Conservation (phyloP, 2,329 filamentous ascomycete species). For the Ophiostoma ips region DNA sequence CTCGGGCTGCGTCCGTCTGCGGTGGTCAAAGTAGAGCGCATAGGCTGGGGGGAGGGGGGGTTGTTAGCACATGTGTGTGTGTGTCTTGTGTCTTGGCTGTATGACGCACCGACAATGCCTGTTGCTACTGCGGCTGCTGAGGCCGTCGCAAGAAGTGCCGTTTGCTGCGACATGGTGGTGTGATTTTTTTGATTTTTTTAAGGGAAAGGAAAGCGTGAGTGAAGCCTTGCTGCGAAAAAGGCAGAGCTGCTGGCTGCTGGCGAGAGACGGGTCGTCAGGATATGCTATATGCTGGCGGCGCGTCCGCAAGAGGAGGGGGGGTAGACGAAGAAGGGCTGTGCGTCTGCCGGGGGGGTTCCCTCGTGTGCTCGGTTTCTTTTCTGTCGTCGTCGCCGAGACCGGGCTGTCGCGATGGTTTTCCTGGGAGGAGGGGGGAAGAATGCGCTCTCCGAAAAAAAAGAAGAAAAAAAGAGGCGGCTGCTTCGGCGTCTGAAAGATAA, state of each 20-base stretch:
- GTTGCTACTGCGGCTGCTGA: conserved; percentile 47
- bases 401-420: background rate
- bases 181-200: conserved; percentile 1
- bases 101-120: conserved; percentile 42
- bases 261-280: too few relatives aligned
- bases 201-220: background rate
- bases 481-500: too few relatives aligned
- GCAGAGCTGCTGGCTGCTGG: too few relatives aligned
- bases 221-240: background rate
- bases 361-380: background rate
- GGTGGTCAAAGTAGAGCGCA: conserved; percentile 54
- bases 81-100: background rate
- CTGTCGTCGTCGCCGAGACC: background rate
- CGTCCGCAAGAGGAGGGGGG: too few relatives aligned
- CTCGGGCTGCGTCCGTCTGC: conserved; percentile 47
- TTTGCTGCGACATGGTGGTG: conserved; percentile 40
- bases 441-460: background rate
- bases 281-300: too few relatives aligned
- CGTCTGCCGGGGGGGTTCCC: too few relatives aligned
- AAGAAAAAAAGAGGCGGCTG: too few relatives aligned
- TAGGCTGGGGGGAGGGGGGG: conserved; percentile 32
- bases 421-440: too few relatives aligned
- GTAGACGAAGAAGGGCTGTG: too few relatives aligned
- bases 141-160: conserved; percentile 44
- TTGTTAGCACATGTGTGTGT: background rate